Base-by-base conservation (phyloP, 495 filamentous ascomycete species). In the Apodospora peruviana region DNA sequence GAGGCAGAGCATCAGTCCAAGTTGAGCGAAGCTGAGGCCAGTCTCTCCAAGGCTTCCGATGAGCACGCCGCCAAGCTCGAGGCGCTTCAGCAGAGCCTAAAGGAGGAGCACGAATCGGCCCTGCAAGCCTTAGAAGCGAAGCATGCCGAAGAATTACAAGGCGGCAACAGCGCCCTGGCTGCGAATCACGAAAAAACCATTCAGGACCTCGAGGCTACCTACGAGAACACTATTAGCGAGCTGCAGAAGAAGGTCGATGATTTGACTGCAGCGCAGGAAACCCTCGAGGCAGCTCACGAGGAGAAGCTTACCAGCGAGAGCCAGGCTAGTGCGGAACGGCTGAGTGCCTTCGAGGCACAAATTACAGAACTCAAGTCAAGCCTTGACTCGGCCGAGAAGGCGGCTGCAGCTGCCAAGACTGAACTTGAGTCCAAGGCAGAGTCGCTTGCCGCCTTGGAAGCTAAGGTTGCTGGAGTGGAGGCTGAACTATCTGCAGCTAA, bases 171-270 rank as follows among this genome's bases (percentile, higher is more conserved):
- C 3, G 50, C 61, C 0, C 38, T 57, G 12, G 60, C 55, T 16
- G 51, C 56, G 16, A 57, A 62, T 12, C 61, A 76, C 32, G 61
- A 69, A 40, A 63, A 67, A 41, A 62, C 55, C 5, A 57, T 73
- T 5, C 53, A 65, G 19, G 65, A 72, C 4, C 61, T 78, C 22
- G 70, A 72, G 47, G 51, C 64, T 17, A 61, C 60, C 24, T 67
- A 77, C 41, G 71, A 73, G 44, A 45, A 47, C 32, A 45, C 53
- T 1, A 32, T 70, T 22, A 59, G 60, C n/a, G 65, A 68, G 5
- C 48, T 77, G 20, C 68, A 78, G 54, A 65, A 63, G 53, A 66
- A 69, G 57, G 52, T 76, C 7, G 62, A 69, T 40, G 68, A 72
- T 16, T 42, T 80, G 41, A 67, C 59, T 5, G 58, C 58, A 0